Base-by-base conservation (phyloP, 1,284 basidiomycete genomes). In the Thecaphora frezii region DNA sequence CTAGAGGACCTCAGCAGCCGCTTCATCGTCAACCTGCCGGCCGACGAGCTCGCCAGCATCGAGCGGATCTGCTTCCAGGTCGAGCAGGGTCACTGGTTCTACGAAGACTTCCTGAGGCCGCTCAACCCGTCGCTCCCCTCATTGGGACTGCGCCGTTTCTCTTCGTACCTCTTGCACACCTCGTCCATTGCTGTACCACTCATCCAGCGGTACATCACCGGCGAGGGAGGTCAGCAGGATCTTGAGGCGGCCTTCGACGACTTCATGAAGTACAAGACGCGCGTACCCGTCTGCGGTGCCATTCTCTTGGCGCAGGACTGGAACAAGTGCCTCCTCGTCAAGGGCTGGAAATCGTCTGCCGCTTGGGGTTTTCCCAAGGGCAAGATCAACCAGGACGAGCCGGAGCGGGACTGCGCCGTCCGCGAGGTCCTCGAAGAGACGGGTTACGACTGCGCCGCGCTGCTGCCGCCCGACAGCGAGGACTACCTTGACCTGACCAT, bases 71-170 rank as follows among this genome's bases (percentile, higher is more conserved):
- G 92, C 82, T 98, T 98, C 82, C 96, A 98, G 82, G 92, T 97
- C 56, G 96, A 99, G 81, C 93, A 97, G 85, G 96, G 96, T 19
- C 94, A 99, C 80, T 99, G 96, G 96, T 99, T 93, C 81, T 99
- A 99, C 78, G 94, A 98, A 82, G 96, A 99, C 81, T 98, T 97
- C 73, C 87, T 98, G 61, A 89, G 94, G 19, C 80, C 81, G 1
- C 84, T 89, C 77, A 91, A 96, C 69, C 88, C 89, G 1, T 85
- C 87, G 51, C 86, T 97, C 36, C 93, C 93, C 1, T 90, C 92
- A 1, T 83, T 63, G 5, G 61, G 50, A 2, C 56, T 98, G 70
- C 93, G 94, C 82, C 88, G 87, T 69, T 99, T 99, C 81, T 94
- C 92, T n/a, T 88, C 89, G 46, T 88, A 91, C 82, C 83, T 99